phyloP scores from a whole-genome alignment of 805 yeast species.

The Candida broadrunensis region DNA sequence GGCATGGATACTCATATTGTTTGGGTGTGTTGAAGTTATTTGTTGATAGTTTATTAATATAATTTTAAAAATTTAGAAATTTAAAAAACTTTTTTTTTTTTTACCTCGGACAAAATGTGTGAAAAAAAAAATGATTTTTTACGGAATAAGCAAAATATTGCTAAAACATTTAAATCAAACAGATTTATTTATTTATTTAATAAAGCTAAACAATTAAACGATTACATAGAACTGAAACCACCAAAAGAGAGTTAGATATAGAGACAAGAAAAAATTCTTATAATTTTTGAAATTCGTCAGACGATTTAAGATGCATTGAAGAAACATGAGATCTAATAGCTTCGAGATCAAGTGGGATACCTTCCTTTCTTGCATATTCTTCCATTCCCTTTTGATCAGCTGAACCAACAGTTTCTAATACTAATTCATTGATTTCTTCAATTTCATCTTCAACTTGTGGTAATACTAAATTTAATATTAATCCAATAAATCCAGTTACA shows the following conservation, averaged over 20 bases:
- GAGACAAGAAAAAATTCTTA: too few relatives aligned
- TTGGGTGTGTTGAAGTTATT: neutral
- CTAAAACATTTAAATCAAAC: too few relatives aligned
- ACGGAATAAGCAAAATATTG: too few relatives aligned
- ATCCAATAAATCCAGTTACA: constrained; percentile 62
- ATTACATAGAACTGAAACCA: too few relatives aligned
- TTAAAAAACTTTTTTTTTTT: too few relatives aligned
- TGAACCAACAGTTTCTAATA: constrained; percentile 40
- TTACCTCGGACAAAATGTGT: too few relatives aligned
- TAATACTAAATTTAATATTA: constrained; percentile 57
- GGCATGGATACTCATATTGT: neutral
- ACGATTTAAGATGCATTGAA: constrained; percentile 2
- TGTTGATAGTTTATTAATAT: too few relatives aligned
- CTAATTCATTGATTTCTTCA: constrained; percentile 46
- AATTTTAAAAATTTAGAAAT: too few relatives aligned
- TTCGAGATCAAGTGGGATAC: constrained; percentile 21
- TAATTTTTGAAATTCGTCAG: constrained; percentile 1
- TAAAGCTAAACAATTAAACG: too few relatives aligned
- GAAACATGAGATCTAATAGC: constrained; percentile 12
- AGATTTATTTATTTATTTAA: too few relatives aligned
- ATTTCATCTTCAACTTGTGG: constrained; percentile 55
- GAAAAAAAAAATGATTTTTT: too few relatives aligned
- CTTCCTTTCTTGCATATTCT: constrained; percentile 29
- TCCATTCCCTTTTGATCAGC: constrained; percentile 36
- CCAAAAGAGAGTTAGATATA: too few relatives aligned